Evolutionary conservation across 148 eudicot genomes (phyloP).

Genomic region (Vaccinium vitisidaea): DNA sequence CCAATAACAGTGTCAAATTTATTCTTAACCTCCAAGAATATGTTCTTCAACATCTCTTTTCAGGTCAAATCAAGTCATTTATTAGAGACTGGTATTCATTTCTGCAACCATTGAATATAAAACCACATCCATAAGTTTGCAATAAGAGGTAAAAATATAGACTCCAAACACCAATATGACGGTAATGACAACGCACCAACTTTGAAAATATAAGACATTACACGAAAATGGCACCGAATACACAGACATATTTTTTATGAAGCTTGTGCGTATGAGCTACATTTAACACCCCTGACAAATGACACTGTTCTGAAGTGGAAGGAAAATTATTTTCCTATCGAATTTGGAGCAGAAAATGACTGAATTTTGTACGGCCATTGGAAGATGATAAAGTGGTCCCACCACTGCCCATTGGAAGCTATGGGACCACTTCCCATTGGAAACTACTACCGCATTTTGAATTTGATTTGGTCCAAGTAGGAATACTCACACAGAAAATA

Average conservation of each 20-base stretch:
- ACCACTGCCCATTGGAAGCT: no score
- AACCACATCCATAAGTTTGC: slow-evolving; percentile 40
- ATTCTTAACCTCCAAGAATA: slow-evolving; percentile 78
- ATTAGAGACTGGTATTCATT: not conserved
- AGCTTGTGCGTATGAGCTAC: not conserved
- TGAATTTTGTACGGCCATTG: no score
- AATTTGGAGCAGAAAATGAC: no score
- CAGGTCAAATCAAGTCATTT: slow-evolving; percentile 24
- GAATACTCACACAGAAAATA: no score
- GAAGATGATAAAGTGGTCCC: no score
- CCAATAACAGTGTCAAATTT: slow-evolving; percentile 81
- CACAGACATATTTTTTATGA: not conserved
- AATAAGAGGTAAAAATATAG: not conserved
- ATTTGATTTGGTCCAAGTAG: no score
- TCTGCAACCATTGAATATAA: not conserved
- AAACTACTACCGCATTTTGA: no score
- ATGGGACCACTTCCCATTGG: no score
- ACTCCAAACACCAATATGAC: not conserved
- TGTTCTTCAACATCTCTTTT: slow-evolving; percentile 84
- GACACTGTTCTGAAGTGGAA: not conserved
- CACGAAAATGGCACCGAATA: not conserved
- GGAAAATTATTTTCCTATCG: not conserved
- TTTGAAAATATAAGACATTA: slow-evolving; percentile 17
- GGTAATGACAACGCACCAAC: not conserved
- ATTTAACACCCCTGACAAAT: not conserved